phyloP scores from a whole-genome alignment of 371 early-diverging fungal genomes.

The Mortierella sp. region DNA sequence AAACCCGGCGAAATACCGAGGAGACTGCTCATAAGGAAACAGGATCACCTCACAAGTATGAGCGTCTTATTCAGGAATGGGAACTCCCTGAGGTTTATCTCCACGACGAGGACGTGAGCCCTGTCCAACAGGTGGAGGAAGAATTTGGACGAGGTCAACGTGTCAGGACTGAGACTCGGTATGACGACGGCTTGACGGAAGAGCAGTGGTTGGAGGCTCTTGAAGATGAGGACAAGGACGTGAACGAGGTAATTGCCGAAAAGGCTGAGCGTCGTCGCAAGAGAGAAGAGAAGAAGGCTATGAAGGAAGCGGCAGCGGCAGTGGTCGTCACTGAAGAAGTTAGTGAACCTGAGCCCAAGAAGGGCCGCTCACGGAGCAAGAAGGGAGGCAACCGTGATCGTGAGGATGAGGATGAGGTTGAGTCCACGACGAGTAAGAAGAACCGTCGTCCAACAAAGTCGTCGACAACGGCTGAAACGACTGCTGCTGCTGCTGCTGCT shows the following conservation, averaged over 20 bases:
- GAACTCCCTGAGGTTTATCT: conserved; percentile 91
- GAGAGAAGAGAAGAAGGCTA: conserved; percentile 38
- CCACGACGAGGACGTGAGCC: conserved; percentile 63
- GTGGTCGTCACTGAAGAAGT: conserved; percentile 17
- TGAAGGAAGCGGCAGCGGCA: conserved; percentile 19
- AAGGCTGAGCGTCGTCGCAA: conserved; percentile 62
- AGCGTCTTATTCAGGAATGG: conserved; percentile 83
- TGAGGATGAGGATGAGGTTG: conserved; percentile 28
- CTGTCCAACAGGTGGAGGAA: conserved; percentile 55
- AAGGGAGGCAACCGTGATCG: conserved; percentile 16
- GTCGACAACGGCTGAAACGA: conserved; percentile 29
- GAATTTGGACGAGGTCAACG: conserved; percentile 82
- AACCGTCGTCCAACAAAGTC: conserved; percentile 34
- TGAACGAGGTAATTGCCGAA: conserved; percentile 68
- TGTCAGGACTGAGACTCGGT: conserved; percentile 73
- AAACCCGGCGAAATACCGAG: conserved; percentile 65
- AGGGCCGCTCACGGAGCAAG: conserved; percentile 30
- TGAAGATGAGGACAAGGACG: conserved; percentile 70
- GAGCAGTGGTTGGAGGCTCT: conserved; percentile 89
- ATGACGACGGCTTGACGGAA: conserved; percentile 95
- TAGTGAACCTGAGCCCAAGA: conserved; percentile 32
- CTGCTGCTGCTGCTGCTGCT: conserved; percentile 19
- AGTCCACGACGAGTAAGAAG: conserved; percentile 33
- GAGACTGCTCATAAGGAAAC: conserved; percentile 19
- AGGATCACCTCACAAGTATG: conserved; percentile 62